Conservation (phyloP, 306 rosid genomes). For the Arachis hypogaea region DNA sequence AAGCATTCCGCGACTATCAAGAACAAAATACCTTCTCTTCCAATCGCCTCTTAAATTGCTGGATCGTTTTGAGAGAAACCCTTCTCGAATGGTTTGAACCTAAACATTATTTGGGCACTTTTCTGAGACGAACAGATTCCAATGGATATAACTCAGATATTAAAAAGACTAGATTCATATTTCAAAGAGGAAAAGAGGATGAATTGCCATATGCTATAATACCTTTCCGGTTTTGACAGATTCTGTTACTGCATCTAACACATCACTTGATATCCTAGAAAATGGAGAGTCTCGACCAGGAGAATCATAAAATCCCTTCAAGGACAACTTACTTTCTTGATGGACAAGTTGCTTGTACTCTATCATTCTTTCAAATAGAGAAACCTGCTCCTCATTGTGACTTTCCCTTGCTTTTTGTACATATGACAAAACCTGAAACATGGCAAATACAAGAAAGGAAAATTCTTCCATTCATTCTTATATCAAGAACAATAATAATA, state of each 20-base stretch:
- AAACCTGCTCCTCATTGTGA: slow-evolving; percentile 64
- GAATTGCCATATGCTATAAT: slow-evolving; percentile 22
- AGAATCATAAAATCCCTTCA: slow-evolving; percentile 49
- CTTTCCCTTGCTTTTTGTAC: slow-evolving; percentile 79
- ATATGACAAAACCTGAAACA: slow-evolving; percentile 62
- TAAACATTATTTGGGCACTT: slow-evolving; percentile 38
- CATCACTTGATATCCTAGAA: slow-evolving; percentile 55
- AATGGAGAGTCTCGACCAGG: slow-evolving; percentile 49
- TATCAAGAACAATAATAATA: too few species aligned
- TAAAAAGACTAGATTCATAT: not conserved
- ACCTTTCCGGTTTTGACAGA: slow-evolving; percentile 78
- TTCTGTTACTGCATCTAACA: slow-evolving; percentile 67
- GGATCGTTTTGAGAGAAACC: slow-evolving; percentile 82
- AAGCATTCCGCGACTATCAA: slow-evolving; percentile 79
- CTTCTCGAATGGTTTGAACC: slow-evolving; percentile 80
- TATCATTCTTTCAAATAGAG: slow-evolving; percentile 67
- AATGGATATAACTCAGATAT: slow-evolving; percentile 10
- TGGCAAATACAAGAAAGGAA: slow-evolving; percentile 29
- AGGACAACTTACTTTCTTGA: slow-evolving; percentile 51
- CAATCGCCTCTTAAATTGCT: slow-evolving; percentile 80
- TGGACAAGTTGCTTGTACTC: slow-evolving; percentile 63
- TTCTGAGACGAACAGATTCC: slow-evolving; percentile 18
- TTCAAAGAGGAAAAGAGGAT: not conserved
- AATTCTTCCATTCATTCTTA: slow-evolving; percentile 20
- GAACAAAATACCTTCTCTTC: slow-evolving; percentile 85